Percentiles rank a stretch among this genome's conserved stretches.
Evolutionary conservation across 176 grass and related monocot species (phyloP).

Genomic region (Thalia dealbata): DNA sequence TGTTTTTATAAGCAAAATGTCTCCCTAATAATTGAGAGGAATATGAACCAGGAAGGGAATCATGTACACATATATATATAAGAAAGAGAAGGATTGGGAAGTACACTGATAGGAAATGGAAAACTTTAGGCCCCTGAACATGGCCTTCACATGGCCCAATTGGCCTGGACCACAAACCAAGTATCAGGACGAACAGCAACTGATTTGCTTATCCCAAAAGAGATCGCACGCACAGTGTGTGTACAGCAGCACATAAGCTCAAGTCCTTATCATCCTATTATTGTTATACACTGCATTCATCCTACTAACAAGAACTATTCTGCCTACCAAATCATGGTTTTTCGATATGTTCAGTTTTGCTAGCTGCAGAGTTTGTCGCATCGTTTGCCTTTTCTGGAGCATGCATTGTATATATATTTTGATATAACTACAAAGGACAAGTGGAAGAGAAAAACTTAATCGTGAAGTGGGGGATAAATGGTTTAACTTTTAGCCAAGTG

Average conservation of each 20-base stretch:
- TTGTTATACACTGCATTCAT: background rate
- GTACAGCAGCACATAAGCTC: background rate
- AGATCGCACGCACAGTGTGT: background rate
- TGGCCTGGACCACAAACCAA: background rate
- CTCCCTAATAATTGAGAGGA: constrained; percentile 4
- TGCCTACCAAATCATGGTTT: background rate
- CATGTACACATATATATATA: too few relatives aligned
- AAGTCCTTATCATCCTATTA: background rate
- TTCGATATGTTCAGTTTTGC: background rate
- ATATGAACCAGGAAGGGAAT: background rate
- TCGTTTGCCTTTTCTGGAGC: background rate
- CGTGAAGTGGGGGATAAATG: background rate
- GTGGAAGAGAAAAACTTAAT: background rate
- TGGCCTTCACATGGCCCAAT: background rate
- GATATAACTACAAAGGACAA: background rate
- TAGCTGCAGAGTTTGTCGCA: background rate
- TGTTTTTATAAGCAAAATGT: background rate
- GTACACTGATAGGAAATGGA: background rate
- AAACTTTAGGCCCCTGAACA: background rate
- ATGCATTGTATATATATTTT: background rate
- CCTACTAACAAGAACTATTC: background rate
- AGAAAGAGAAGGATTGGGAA: background rate
- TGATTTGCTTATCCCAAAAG: background rate
- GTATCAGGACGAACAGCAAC: background rate
- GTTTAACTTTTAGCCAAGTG: too few relatives aligned